Evolutionary conservation across 179 eudicot genomes (phyloP).

Genomic region (Beta macrorhiza): DNA sequence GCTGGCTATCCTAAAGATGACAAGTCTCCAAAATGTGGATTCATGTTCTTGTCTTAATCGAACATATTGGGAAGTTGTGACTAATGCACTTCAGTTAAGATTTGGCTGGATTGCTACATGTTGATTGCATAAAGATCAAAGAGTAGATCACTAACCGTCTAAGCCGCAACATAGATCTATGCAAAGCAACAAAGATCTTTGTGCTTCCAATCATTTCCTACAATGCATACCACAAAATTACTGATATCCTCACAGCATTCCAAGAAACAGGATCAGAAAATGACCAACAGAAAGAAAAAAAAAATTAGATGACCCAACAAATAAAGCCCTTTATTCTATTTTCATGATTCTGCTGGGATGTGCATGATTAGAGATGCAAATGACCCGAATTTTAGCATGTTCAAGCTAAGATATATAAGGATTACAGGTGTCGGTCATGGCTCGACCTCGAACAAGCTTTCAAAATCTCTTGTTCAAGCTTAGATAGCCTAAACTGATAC

Average conservation of each 20-base stretch:
- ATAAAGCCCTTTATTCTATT: neutral
- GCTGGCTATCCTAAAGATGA: neutral
- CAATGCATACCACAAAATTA: slow-evolving; percentile 15
- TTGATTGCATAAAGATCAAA: slow-evolving; percentile 10
- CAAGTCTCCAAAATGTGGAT: neutral
- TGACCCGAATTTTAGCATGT: too few relatives aligned
- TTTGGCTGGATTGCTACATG: slow-evolving; percentile 11
- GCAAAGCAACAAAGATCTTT: slow-evolving; percentile 75
- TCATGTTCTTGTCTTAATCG: neutral
- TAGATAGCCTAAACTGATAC: too few relatives aligned
- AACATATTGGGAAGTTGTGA: neutral
- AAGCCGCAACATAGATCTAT: slow-evolving; percentile 81
- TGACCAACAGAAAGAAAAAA: neutral
- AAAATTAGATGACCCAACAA: neutral
- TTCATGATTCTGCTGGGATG: neutral
- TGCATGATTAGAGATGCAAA: neutral
- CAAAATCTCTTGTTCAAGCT: too few relatives aligned
- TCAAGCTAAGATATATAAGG: too few relatives aligned
- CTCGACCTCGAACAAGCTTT: too few relatives aligned
- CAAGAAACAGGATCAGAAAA: neutral
- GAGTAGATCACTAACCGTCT: slow-evolving; percentile 58
- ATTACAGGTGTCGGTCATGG: too few relatives aligned
- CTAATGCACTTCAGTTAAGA: neutral
- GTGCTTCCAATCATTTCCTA: slow-evolving; percentile 94
- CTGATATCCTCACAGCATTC: neutral